Percentiles rank a stretch among this genome's conserved stretches.
Conservation (phyloP, 2,329 filamentous ascomycete genomes). For the Phialophora macrospora region DNA sequence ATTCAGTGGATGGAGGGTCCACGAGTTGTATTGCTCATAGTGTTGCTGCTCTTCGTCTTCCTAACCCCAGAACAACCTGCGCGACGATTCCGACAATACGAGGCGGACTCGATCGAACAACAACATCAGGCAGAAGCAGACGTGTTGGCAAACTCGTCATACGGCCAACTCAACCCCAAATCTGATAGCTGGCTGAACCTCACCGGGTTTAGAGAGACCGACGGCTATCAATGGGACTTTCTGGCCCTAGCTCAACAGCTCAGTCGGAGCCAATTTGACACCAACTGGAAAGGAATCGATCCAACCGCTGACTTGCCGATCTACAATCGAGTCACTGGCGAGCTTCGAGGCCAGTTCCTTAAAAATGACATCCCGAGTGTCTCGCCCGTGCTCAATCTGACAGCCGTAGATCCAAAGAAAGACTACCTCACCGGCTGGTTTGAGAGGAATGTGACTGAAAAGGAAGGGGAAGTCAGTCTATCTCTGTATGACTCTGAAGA, state of each 20-base stretch:
- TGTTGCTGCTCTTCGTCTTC: slow-evolving; percentile 60
- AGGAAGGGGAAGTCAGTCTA: slow-evolving; percentile 70
- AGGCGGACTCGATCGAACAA: slow-evolving; percentile 47
- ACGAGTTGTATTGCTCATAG: slow-evolving; percentile 54
- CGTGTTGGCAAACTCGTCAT: slow-evolving; percentile 49
- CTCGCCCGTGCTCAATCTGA: slow-evolving; percentile 65
- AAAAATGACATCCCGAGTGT: slow-evolving; percentile 57
- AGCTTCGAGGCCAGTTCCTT: slow-evolving; percentile 76
- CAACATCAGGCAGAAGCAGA: slow-evolving; percentile 47
- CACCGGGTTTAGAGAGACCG: slow-evolving; percentile 74
- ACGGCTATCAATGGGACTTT: slow-evolving; percentile 79
- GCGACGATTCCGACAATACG: slow-evolving; percentile 27
- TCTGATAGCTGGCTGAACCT: slow-evolving; percentile 66
- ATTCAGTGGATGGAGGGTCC: slow-evolving; percentile 46
- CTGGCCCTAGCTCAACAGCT: slow-evolving; percentile 48
- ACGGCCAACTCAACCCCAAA: slow-evolving; percentile 57
- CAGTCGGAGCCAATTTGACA: slow-evolving; percentile 58
- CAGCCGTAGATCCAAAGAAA: slow-evolving; percentile 66
- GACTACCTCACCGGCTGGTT: slow-evolving; percentile 71
- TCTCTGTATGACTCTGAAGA: slow-evolving; percentile 63
- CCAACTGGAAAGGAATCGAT: slow-evolving; percentile 51
- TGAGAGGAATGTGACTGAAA: slow-evolving; percentile 79
- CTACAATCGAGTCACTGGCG: slow-evolving; percentile 81
- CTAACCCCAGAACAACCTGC: slow-evolving; percentile 52
- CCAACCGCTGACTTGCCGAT: slow-evolving; percentile 56